A percentile compares a stretch with the other conserved stretches of the same genome.
These are phyloP conservation scores for Nothophytophthora sp. DNA, from an alignment of 352 stramenopile species.

Conservation along the genomic window DNA sequence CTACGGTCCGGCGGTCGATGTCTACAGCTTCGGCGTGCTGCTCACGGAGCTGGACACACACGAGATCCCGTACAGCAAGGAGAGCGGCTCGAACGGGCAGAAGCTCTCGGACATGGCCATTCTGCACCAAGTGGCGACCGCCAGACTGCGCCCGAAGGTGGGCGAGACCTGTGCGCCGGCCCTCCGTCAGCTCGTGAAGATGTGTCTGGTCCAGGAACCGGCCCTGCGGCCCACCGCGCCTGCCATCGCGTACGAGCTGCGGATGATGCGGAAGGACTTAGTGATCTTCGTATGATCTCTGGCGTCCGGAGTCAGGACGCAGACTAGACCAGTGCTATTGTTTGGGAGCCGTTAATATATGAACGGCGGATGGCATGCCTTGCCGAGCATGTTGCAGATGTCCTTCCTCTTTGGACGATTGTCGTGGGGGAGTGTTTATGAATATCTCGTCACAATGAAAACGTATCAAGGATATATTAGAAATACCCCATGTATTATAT, in stretches of 20 bases:
- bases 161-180: slow-evolving; percentile 9
- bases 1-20: slow-evolving; percentile 16
- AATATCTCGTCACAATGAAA: no score
- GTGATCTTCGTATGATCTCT: no score
- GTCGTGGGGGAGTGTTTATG: no score
- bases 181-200: slow-evolving; percentile 13
- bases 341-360: no score
- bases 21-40: slow-evolving; percentile 34
- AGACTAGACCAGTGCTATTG: no score
- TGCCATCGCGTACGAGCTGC: slow-evolving; percentile 15
- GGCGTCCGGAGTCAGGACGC: no score
- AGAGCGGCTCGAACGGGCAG: background rate
- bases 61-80: slow-evolving; percentile 22
- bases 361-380: no score
- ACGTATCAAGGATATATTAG: no score
- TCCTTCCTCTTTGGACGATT: no score
- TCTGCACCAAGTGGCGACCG: slow-evolving; percentile 17
- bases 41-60: slow-evolving; percentile 38
- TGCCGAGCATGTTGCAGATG: no score
- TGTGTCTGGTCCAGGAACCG: slow-evolving; percentile 16
- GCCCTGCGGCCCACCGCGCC: slow-evolving; percentile 8
- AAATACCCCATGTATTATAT: no score
- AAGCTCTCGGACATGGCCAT: slow-evolving; percentile 18
- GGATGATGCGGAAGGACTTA: slow-evolving; percentile 8
- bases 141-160: slow-evolving; percentile 20